phyloP scores from a whole-genome alignment of 495 filamentous ascomycete genomes.

The Lophiostoma macrostomum region DNA sequence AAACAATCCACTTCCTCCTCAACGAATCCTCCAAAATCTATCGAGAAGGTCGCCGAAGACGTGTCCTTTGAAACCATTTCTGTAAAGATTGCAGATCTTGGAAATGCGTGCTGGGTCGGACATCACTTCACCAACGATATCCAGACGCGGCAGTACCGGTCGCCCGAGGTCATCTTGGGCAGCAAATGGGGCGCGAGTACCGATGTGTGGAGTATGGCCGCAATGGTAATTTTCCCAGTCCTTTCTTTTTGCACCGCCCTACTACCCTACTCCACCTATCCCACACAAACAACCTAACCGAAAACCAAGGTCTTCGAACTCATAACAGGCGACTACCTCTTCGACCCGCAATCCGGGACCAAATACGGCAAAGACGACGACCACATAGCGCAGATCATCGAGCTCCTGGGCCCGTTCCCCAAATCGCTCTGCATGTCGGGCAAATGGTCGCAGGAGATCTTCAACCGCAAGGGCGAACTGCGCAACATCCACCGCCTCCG shows the following conservation, averaged over 20 bases:
- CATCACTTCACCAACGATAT: constrained; percentile 99
- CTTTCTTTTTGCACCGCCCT: background rate
- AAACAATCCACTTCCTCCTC: constrained; percentile 54
- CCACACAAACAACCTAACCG: background rate
- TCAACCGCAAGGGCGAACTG: constrained; percentile 95
- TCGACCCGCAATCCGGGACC: constrained; percentile 97
- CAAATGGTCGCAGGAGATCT: constrained; percentile 98
- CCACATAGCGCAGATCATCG: constrained; percentile 98
- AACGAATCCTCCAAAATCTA: constrained; percentile 43
- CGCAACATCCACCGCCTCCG: constrained; percentile 96
- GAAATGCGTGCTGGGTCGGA: constrained; percentile 97
- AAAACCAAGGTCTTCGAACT: constrained; percentile 88
- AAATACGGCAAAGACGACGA: constrained; percentile 99
- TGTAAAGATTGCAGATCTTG: constrained; percentile 97
- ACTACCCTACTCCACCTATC: background rate
- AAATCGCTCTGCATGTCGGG: constrained; percentile 85
- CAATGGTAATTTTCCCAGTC: constrained; percentile 65
- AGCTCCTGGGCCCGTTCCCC: constrained; percentile 90
- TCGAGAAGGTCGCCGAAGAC: constrained; percentile 51
- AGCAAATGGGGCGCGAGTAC: constrained; percentile 98
- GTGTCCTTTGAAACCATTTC: constrained; percentile 74
- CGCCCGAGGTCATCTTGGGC: constrained; percentile 93
- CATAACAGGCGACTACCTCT: constrained; percentile 97
- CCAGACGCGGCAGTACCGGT: constrained; percentile 95
- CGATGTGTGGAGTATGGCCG: constrained; percentile 99